Conservation (phyloP, 2,329 filamentous ascomycete species). For the Colletotrichum eremochloae region DNA sequence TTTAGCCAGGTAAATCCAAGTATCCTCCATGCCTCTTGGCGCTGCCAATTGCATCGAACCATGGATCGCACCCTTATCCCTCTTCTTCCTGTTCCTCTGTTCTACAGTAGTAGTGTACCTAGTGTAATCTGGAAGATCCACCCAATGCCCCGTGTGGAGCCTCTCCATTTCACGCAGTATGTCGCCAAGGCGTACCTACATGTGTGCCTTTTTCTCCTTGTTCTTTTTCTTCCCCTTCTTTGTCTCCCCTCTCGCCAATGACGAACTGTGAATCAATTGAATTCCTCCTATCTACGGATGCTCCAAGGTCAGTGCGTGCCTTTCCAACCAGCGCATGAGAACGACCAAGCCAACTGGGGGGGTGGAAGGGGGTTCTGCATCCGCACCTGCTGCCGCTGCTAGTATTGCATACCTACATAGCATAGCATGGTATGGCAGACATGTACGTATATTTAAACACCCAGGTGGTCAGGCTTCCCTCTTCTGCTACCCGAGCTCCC, state of each 20-base stretch:
- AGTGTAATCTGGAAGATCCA: constrained; percentile 3
- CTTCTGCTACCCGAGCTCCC: not conserved
- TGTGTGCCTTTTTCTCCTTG: not conserved
- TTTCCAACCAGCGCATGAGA: not conserved
- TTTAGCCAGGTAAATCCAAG: constrained; percentile 21
- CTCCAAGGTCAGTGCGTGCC: not conserved
- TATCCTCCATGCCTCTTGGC: not conserved
- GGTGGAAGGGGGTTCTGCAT: not conserved
- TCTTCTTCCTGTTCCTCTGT: not conserved
- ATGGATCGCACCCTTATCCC: not conserved
- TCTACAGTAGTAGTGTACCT: too few species aligned
- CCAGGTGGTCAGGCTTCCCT: not conserved
- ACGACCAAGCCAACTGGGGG: not conserved
- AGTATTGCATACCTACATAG: not conserved
- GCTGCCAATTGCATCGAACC: constrained; percentile 13
- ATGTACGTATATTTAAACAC: not conserved
- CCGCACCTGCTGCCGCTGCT: not conserved
- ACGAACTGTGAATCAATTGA: not conserved
- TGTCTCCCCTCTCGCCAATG: not conserved
- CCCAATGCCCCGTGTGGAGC: not conserved
- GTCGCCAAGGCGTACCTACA: constrained; percentile 4
- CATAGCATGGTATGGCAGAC: not conserved
- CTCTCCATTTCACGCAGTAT: not conserved
- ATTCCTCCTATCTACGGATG: not conserved
- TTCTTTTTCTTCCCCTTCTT: not conserved